Conservation (phyloP, 495 filamentous ascomycete genomes). For the Sphaerosporella brunnea region DNA sequence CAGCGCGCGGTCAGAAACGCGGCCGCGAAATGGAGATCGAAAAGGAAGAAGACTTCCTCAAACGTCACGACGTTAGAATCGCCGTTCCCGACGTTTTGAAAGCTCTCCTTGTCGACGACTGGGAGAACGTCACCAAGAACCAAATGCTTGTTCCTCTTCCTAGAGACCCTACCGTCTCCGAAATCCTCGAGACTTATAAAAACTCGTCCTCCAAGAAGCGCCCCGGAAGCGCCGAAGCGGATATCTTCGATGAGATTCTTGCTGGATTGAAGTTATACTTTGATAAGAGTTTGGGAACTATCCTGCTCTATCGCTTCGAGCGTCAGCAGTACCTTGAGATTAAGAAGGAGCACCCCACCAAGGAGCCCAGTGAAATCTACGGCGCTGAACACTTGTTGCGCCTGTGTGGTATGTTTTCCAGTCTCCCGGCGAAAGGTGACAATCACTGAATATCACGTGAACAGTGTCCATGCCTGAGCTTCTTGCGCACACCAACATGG, state of each 20-base stretch:
- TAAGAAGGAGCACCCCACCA: conserved; percentile 37
- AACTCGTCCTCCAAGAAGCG: conserved; percentile 45
- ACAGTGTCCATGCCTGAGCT: conserved; percentile 81
- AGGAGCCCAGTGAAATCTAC: conserved; percentile 59
- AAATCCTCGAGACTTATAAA: conserved; percentile 65
- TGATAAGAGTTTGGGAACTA: conserved; percentile 63
- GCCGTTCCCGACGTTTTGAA: conserved; percentile 72
- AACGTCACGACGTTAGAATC: conserved; percentile 63
- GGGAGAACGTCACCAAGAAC: conserved; percentile 96
- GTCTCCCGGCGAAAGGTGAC: conserved; percentile 7
- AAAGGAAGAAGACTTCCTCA: conserved; percentile 73
- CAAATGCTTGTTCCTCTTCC: conserved; percentile 71
- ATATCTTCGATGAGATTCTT: conserved; percentile 77
- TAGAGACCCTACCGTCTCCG: conserved; percentile 49
- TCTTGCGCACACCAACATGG: conserved; percentile 95
- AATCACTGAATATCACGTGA: no score
- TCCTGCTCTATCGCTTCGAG: conserved; percentile 86
- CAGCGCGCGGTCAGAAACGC: conserved; percentile 41
- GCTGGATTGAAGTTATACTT: conserved; percentile 80
- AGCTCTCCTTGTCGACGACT: conserved; percentile 84
- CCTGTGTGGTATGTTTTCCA: conserved; percentile 72
- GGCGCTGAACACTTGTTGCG: conserved; percentile 81
- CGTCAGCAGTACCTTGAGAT: conserved; percentile 65
- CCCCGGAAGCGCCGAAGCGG: conserved; percentile 46
- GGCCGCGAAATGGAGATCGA: conserved; percentile 31